Percentiles rank a stretch among this genome's conserved stretches.
Evolutionary conservation across 805 yeast species (phyloP).

Genomic region (Grigorovia jiainica): DNA sequence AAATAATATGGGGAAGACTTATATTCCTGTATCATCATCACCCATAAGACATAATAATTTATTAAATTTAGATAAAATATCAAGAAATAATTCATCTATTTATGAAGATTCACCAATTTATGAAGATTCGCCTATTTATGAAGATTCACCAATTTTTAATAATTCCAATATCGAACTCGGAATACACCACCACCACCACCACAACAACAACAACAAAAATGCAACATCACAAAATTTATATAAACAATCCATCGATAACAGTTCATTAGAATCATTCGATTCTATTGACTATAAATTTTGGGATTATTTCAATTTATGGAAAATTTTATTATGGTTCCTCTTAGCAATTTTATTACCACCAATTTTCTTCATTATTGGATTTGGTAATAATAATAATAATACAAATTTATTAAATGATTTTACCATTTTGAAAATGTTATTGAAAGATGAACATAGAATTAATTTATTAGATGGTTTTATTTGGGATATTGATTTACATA

Average conservation of each 20-base stretch:
- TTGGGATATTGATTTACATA: conserved; percentile 21
- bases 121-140: too few species aligned
- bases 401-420: conserved; percentile 11
- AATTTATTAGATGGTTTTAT: conserved; percentile 19
- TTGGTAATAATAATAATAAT: conserved; percentile 6
- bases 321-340: conserved; percentile 8
- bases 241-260: conserved; percentile 7
- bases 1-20: too few species aligned
- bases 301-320: conserved; percentile 14
- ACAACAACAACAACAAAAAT: conserved; percentile 1
- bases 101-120: too few species aligned
- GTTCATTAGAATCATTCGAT: conserved; percentile 12
- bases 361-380: conserved; percentile 19
- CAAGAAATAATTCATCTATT: too few species aligned
- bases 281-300: conserved; percentile 8
- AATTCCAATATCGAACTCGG: too few species aligned
- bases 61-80: too few species aligned
- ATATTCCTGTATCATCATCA: too few species aligned
- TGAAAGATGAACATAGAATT: conserved; percentile 14
- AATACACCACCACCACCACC: background rate
- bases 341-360: conserved; percentile 20
- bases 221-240: background rate
- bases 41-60: too few species aligned
- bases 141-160: too few species aligned
- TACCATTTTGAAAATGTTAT: conserved; percentile 14